These are phyloP conservation scores for Phytophthora agathidicida DNA, from an alignment of 352 stramenopile genomes.

Conservation along the genomic window DNA sequence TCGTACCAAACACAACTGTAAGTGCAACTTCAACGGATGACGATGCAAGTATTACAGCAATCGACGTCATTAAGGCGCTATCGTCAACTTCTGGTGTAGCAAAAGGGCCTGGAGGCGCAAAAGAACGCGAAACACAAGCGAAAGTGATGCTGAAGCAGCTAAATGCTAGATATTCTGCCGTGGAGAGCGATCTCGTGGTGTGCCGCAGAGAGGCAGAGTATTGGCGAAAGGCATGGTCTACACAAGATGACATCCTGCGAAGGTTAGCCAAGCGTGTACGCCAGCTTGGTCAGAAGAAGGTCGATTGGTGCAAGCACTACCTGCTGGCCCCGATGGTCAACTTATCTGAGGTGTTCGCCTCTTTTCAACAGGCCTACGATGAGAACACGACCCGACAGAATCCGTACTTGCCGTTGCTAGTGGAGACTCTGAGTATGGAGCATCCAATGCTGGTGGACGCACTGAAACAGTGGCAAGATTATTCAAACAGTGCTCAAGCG, in stretches of 20 bases:
- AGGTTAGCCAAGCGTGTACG: conserved; percentile 24
- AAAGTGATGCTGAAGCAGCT: conserved; percentile 50
- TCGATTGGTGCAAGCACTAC: conserved; percentile 41
- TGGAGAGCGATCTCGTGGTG: conserved; percentile 27
- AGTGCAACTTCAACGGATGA: background rate
- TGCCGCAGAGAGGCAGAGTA: conserved; percentile 37
- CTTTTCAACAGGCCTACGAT: conserved; percentile 39
- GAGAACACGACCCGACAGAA: conserved; percentile 39
- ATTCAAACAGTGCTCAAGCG: conserved; percentile 16
- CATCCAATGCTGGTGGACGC: conserved; percentile 31
- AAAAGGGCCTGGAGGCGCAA: conserved; percentile 14
- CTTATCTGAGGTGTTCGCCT: conserved; percentile 28
- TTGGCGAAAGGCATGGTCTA: conserved; percentile 44
- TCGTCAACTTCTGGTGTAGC: conserved; percentile 9
- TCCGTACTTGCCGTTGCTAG: conserved; percentile 39
- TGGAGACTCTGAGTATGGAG: conserved; percentile 35
- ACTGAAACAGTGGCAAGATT: conserved; percentile 35
- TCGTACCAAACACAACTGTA: conserved; percentile 17
- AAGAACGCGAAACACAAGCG: conserved; percentile 43
- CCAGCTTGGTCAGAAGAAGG: conserved; percentile 41
- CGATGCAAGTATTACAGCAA: conserved; percentile 16
- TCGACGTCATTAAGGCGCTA: conserved; percentile 36
- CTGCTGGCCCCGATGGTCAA: conserved; percentile 31
- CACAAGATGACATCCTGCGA: conserved; percentile 31
- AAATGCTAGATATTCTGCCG: conserved; percentile 26